phyloP scores from a whole-genome alignment of 805 yeast species.

The Candida khao-thaluensis region DNA sequence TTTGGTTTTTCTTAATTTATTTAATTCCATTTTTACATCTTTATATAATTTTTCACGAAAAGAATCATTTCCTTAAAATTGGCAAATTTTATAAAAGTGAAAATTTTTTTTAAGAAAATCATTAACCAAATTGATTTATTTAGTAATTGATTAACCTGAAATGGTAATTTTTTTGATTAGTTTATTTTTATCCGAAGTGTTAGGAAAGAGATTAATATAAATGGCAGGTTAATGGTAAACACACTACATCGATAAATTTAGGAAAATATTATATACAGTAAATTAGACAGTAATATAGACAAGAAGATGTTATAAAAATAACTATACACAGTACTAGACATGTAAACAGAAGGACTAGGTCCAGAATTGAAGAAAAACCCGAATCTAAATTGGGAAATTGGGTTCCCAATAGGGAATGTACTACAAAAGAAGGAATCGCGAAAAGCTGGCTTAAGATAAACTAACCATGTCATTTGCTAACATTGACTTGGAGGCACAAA shows the following conservation, averaged over 20 bases:
- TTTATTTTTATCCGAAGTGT: no score
- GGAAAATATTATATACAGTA: no score
- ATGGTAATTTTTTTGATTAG: no score
- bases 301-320: no score
- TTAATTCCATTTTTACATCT: not conserved
- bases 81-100: not conserved
- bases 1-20: not conserved
- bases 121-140: not conserved
- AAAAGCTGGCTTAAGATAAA: not conserved
- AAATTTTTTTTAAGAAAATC: not conserved
- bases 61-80: not conserved
- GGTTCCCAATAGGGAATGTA: not conserved
- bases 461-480: constrained; percentile 54
- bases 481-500: constrained; percentile 51
- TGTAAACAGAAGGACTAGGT: no score
- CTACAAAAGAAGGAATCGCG: not conserved
- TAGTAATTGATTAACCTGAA: not conserved
- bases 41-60: not conserved
- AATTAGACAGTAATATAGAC: no score
- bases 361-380: no score
- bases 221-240: no score
- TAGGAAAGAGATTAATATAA: no score
- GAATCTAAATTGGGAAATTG: no score
- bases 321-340: no score
- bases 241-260: no score